Base-by-base conservation (phyloP, 2,329 filamentous ascomycete genomes). In the Aspergillus sp. region DNA sequence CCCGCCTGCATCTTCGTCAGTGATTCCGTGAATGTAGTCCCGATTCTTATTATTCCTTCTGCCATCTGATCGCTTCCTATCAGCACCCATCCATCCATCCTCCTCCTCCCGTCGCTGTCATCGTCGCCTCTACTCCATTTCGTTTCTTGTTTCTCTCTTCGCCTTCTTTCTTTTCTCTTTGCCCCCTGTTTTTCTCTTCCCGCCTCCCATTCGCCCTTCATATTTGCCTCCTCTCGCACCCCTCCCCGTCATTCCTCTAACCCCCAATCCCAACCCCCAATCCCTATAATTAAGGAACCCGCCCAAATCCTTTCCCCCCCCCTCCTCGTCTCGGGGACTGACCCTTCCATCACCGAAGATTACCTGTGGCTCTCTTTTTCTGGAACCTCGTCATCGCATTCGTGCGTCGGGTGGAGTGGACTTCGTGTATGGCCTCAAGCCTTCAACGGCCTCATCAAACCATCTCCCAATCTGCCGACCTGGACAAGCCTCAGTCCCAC, bases 391-490 rank as follows among this genome's bases (percentile, higher is more conserved):
- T 35, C 40, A 43, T 43, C 23, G 55, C 27, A 52, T 52, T 57
- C 24, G 41, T 57, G 49, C 45, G 33, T 41, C 19, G 55, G 35
- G 44, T 52, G 47, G 41, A 21, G 35, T 47, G 48, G 24, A 27
- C 37, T 24, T 27, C 41, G 51, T 50, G 48, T 7, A 41, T 59
- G 57, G 19, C n/a, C 17, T 43, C 52, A 61, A 56, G 56, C 56
- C 59, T 59, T 56, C 59, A 62, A 46, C 57, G 48, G 54, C 57
- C 37, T 54, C 60, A 40, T 59, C 24, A 52, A 51, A 54, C 48
- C 48, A 55, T 41, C 41, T 49, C 47, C 53, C 52, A 49, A 58
- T 41, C 52, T 55, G 53, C 57, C 53, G 53, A 47, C 54, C 48
- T 52, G 50, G 19, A 52, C 48, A 45, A 54, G 53, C 46, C 46